phyloP scores from a whole-genome alignment of 176 grass and related monocot genomes.

The Rhynchospora tenuis region DNA sequence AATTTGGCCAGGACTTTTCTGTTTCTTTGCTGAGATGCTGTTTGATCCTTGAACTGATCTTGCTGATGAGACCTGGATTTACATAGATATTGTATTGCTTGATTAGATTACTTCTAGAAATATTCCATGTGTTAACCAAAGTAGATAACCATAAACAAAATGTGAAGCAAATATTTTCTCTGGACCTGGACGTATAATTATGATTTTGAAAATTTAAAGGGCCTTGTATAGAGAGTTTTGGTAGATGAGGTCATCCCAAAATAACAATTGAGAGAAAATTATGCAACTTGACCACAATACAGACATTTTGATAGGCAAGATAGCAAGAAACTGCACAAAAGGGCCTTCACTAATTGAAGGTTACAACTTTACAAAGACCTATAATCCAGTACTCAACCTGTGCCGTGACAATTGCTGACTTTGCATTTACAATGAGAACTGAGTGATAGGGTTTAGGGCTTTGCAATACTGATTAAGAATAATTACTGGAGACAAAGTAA shows the following conservation, averaged over 20 bases:
- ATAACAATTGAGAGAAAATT: neutral
- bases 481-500: neutral
- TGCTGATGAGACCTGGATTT: slow-evolving; percentile 19
- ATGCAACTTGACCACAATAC: neutral
- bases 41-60: slow-evolving; percentile 26
- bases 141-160: neutral
- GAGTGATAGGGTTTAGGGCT: neutral
- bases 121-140: neutral
- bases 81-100: neutral
- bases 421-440: neutral
- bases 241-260: neutral
- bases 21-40: slow-evolving; percentile 31
- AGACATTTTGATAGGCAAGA: neutral
- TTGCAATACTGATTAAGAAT: neutral
- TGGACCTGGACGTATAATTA: neutral
- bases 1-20: slow-evolving; percentile 25
- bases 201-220: neutral
- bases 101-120: neutral
- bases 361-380: neutral
- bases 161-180: neutral
- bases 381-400: neutral
- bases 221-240: neutral
- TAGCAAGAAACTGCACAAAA: neutral
- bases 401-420: neutral
- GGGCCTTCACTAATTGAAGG: neutral